Conservation (phyloP, 108 stramenopile species). For the Skeletonema menzelii region DNA sequence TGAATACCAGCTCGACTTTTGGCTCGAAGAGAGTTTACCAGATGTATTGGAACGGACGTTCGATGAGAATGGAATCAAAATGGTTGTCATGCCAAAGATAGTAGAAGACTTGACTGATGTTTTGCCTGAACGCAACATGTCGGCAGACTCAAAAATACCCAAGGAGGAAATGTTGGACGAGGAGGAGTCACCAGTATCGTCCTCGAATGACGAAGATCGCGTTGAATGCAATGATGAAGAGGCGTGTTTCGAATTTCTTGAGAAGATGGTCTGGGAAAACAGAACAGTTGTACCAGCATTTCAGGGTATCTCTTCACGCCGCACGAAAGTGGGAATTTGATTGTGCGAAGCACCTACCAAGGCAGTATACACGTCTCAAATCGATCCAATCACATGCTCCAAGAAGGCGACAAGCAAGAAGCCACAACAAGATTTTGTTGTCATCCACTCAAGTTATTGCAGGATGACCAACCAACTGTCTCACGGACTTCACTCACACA, state of each 20-base stretch:
- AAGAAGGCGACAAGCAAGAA: background rate
- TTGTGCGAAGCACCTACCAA: background rate
- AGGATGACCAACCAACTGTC: background rate
- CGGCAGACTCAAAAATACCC: background rate
- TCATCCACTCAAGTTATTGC: background rate
- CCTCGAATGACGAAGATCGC: background rate
- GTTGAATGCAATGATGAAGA: slow-evolving; percentile 8
- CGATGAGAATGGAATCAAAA: slow-evolving; percentile 34
- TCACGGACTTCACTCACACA: background rate
- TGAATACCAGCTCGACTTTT: slow-evolving; percentile 38
- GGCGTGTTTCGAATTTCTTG: slow-evolving; percentile 12
- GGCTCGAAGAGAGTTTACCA: slow-evolving; percentile 37
- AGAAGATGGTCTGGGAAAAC: slow-evolving; percentile 21
- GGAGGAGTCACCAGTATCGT: background rate
- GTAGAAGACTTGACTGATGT: background rate
- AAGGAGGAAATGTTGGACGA: background rate
- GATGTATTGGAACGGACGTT: slow-evolving; percentile 39
- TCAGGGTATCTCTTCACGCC: slow-evolving; percentile 13
- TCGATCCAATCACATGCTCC: background rate
- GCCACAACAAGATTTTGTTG: background rate
- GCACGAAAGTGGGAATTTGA: background rate
- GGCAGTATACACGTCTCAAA: background rate
- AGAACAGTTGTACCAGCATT: slow-evolving; percentile 29
- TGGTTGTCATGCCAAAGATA: background rate
- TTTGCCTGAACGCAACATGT: background rate